A percentile compares a stretch with the other conserved stretches of the same genome.
phyloP scores from a whole-genome alignment of 139 green algal genomes.

The Tetratostichococcus sp. region DNA sequence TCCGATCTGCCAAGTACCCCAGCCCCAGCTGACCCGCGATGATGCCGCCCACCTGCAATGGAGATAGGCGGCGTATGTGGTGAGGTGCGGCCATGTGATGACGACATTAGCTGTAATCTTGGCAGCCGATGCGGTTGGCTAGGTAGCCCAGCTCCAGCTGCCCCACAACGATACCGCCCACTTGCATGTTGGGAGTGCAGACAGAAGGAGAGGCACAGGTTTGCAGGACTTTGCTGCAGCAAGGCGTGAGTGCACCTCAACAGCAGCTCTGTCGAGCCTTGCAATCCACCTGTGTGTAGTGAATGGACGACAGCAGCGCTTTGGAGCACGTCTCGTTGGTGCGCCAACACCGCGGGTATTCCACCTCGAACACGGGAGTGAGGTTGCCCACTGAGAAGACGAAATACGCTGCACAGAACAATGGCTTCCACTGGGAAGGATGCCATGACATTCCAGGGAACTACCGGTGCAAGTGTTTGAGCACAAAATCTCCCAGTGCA shows the following conservation, averaged over 20 bases:
- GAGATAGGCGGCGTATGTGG: not conserved
- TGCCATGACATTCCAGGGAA: too few species aligned
- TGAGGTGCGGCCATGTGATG: too few species aligned
- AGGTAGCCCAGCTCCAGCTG: too few species aligned
- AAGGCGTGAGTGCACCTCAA: too few species aligned
- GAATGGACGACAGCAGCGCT: not conserved
- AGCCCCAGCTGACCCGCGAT: constrained; percentile 42
- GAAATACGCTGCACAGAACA: constrained; percentile 31
- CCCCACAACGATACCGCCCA: too few species aligned
- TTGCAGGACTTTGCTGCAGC: too few species aligned
- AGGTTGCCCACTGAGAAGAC: constrained; percentile 48
- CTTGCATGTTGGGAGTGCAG: too few species aligned
- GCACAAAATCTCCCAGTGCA: too few species aligned
- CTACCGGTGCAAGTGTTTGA: too few species aligned
- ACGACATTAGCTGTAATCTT: not conserved
- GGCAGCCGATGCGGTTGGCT: too few species aligned
- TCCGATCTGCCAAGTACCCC: constrained; percentile 47
- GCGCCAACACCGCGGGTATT: constrained; percentile 28
- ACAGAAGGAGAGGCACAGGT: too few species aligned
- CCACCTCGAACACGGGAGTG: constrained; percentile 18
- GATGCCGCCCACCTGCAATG: constrained; percentile 39
- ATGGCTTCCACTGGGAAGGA: too few species aligned
- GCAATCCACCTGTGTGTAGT: not conserved
- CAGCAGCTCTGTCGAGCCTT: not conserved
- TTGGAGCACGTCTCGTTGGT: not conserved